Evolutionary conservation across 257 asterid species (phyloP).

Genomic region (Solanum clarkiae): DNA sequence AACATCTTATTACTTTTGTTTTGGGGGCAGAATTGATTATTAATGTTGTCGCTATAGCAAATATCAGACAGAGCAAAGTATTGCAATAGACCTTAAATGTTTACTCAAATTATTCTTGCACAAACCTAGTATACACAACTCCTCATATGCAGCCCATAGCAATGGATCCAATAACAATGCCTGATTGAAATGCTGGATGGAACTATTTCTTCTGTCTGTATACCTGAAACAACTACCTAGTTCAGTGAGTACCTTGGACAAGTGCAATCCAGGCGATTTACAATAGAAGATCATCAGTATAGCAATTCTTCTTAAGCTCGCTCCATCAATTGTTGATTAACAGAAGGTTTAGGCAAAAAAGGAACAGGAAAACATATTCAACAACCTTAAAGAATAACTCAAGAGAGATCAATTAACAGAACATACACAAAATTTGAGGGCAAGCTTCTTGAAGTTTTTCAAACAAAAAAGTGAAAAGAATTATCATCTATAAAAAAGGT

Average conservation of each 20-base stretch:
- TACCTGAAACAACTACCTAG: constrained; percentile 39
- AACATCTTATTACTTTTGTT: background rate
- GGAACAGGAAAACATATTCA: background rate
- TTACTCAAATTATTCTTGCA: background rate
- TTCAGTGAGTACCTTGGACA: background rate
- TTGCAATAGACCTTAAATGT: background rate
- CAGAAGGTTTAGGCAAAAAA: background rate
- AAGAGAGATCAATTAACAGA: background rate
- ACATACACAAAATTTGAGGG: background rate
- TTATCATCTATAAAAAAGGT: background rate
- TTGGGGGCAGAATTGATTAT: background rate
- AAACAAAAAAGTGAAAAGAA: background rate
- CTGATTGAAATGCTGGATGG: constrained; percentile 84
- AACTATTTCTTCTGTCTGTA: constrained; percentile 81
- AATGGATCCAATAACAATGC: constrained; percentile 89
- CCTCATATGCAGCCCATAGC: constrained; percentile 95
- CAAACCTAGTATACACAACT: constrained; percentile 77
- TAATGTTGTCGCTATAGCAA: background rate
- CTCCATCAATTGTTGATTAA: background rate
- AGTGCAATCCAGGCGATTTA: background rate
- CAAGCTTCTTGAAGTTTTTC: background rate
- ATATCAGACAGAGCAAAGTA: background rate
- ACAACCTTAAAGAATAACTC: background rate
- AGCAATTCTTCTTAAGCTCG: background rate
- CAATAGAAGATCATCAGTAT: background rate